Evolutionary conservation across 164 flowering plant species (phyloP), one percentile per base, ranked within the genome.

Genomic region (Umbellularia californica): DNA sequence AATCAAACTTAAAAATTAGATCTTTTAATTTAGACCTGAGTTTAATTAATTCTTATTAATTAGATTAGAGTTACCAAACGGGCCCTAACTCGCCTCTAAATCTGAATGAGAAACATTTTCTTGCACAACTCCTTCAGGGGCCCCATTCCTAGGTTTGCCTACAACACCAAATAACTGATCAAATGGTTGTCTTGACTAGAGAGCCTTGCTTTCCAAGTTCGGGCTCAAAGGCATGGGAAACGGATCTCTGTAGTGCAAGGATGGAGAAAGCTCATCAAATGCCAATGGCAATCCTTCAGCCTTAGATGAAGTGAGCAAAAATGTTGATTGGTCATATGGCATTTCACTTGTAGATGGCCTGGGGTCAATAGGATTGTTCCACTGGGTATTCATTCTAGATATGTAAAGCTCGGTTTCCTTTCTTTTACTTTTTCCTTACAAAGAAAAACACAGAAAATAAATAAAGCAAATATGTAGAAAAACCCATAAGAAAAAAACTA

Each of bases 181-280:
- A 81, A 75, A 89, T 70, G 98, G 98, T 82, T 94, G 97, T 78
- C 83, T 86, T 62, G 95, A 85, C 97, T 97, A 96, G 25, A 93
- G 82, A 22, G 98, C 92, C 55, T 86, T 82, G 17, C 88, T 73
- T 3, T 82, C 84, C 17, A 85, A 74, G 55, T 81, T 73, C 23
- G 90, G 71, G 78, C 64, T 77, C 51, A 74, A 66, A 70, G 82
- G 89, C 50, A 81, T 74, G 11, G 89, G 75, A 41, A 86, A 83
- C 22, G 86, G 77, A 78, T 87, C 90, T 74, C 82, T 78, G 68
- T 86, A 85, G 27, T 77, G 81, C 77, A 83, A 88, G 33, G 92
- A 83, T 52, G 92, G 91, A 75, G 93, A 87, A 14, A 84, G 78
- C 70, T 87, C 88, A 80, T 88, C 87, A 83, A 83, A 87, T 17